These are phyloP conservation scores for Pichia sp. DNA, from an alignment of 1,139 yeast genomes.

Conservation along the genomic window DNA sequence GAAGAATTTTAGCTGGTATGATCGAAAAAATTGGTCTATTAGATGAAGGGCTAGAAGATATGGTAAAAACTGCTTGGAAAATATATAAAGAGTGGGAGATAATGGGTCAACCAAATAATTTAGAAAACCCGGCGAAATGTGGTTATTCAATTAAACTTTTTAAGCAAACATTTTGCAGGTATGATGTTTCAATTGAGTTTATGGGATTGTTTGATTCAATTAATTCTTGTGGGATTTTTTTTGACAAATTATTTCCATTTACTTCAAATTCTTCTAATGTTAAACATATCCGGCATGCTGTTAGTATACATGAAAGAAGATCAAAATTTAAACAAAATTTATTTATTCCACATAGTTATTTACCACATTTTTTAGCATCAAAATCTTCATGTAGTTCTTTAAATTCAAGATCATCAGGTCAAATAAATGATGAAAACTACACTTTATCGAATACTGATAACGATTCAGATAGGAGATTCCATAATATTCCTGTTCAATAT, in stretches of 20 bases:
- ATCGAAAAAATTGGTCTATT: conserved; percentile 53
- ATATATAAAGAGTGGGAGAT: conserved; percentile 57
- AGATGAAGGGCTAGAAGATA: conserved; percentile 45
- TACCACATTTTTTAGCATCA: conserved; percentile 3
- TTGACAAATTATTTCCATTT: conserved; percentile 53
- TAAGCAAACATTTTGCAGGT: conserved; percentile 44
- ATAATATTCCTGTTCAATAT: conserved; percentile 7
- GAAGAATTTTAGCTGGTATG: conserved; percentile 59
- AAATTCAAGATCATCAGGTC: background rate
- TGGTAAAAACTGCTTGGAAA: conserved; percentile 55
- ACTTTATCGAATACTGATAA: conserved; percentile 2
- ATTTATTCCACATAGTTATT: conserved; percentile 33
- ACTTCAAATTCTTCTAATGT: conserved; percentile 46
- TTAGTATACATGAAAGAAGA: conserved; percentile 59
- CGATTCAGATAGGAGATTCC: conserved; percentile 8
- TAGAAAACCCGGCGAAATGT: conserved; percentile 14
- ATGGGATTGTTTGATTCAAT: conserved; percentile 67
- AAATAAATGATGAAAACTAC: background rate
- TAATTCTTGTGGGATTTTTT: conserved; percentile 53
- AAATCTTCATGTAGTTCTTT: conserved; percentile 1
- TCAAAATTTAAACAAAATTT: conserved; percentile 54
- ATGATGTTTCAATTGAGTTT: conserved; percentile 41
- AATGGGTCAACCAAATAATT: conserved; percentile 47
- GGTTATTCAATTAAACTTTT: conserved; percentile 39
- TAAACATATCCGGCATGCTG: conserved; percentile 56